phyloP scores from a whole-genome alignment of 495 filamentous ascomycete genomes.

The Aspergillus asperescens region DNA sequence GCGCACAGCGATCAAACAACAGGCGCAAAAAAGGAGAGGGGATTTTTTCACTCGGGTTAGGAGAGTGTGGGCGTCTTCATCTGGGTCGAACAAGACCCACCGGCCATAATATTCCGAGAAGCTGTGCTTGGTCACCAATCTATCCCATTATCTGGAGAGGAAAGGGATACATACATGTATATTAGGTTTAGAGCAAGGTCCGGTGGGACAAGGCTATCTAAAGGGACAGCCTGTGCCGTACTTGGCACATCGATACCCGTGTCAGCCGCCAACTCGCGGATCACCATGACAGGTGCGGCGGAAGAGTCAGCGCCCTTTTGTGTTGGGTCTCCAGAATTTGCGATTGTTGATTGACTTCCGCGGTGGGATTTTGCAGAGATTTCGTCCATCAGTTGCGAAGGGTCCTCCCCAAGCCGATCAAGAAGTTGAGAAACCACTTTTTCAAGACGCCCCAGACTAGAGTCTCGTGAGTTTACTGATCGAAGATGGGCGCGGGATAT shows the following conservation, averaged over 20 bases:
- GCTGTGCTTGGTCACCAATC: not conserved
- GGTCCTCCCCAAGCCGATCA: slow-evolving; percentile 30
- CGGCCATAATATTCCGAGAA: slow-evolving; percentile 32
- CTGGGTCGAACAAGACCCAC: slow-evolving; percentile 37
- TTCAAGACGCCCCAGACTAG: slow-evolving; percentile 34
- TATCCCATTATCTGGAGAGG: not conserved
- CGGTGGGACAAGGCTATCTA: slow-evolving; percentile 23
- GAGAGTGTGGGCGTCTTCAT: slow-evolving; percentile 20
- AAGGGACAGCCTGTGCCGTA: slow-evolving; percentile 9
- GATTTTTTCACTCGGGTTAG: slow-evolving; percentile 30
- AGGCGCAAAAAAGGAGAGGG: slow-evolving; percentile 37
- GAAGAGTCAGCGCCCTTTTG: slow-evolving; percentile 19
- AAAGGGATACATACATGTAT: slow-evolving; percentile 19
- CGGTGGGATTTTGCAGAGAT: slow-evolving; percentile 2
- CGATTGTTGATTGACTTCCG: slow-evolving; percentile 10
- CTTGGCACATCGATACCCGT: slow-evolving; percentile 24
- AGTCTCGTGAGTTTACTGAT: not conserved
- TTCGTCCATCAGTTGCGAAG: not conserved
- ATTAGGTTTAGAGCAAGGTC: slow-evolving; percentile 21
- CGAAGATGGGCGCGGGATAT: not conserved
- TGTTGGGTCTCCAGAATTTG: slow-evolving; percentile 4
- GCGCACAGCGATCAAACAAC: slow-evolving; percentile 41
- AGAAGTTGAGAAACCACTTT: slow-evolving; percentile 29
- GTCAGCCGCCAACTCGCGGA: slow-evolving; percentile 34
- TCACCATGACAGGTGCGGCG: slow-evolving; percentile 32